Conservation (phyloP, 1,284 basidiomycete genomes). For the Vanrija pseudolonga region DNA sequence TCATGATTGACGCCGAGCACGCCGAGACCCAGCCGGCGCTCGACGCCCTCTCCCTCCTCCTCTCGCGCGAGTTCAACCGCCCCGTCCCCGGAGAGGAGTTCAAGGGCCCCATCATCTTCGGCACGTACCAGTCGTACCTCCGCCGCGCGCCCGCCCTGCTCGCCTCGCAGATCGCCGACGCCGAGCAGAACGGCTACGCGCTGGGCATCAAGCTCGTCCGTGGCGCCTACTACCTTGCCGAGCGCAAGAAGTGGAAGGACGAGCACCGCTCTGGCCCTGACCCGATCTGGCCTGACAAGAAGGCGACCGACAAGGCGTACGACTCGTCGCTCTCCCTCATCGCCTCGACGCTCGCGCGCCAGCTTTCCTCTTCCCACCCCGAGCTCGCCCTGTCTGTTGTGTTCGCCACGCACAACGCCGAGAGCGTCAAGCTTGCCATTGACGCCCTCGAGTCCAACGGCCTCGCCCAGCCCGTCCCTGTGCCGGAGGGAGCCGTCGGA, state of each 20-base stretch:
- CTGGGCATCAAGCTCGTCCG: conserved; percentile 93
- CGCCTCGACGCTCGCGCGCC: conserved; percentile 50
- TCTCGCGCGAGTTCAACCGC: conserved; percentile 73
- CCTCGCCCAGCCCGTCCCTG: conserved; percentile 52
- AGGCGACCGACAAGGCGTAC: conserved; percentile 76
- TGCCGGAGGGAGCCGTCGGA: neutral
- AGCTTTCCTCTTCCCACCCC: conserved; percentile 48
- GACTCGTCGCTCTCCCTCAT: conserved; percentile 64
- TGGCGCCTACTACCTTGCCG: conserved; percentile 85
- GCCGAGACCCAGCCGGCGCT: conserved; percentile 76
- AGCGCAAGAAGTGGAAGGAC: conserved; percentile 51
- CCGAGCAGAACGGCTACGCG: conserved; percentile 65
- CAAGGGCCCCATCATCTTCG: conserved; percentile 47
- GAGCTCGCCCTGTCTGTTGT: conserved; percentile 62
- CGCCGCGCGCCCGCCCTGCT: conserved; percentile 62
- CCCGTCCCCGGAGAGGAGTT: conserved; percentile 16
- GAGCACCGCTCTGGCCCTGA: conserved; percentile 41
- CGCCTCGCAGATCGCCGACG: conserved; percentile 63
- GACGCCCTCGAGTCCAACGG: conserved; percentile 59
- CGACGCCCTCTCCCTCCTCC: conserved; percentile 68
- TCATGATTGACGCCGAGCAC: conserved; percentile 80
- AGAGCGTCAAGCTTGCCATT: conserved; percentile 61
- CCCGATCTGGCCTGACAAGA: conserved; percentile 53
- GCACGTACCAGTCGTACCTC: conserved; percentile 82
- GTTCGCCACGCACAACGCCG: conserved; percentile 83